Conservation (phyloP, 1,139 yeast genomes). For the Dujonia santamariae region DNA sequence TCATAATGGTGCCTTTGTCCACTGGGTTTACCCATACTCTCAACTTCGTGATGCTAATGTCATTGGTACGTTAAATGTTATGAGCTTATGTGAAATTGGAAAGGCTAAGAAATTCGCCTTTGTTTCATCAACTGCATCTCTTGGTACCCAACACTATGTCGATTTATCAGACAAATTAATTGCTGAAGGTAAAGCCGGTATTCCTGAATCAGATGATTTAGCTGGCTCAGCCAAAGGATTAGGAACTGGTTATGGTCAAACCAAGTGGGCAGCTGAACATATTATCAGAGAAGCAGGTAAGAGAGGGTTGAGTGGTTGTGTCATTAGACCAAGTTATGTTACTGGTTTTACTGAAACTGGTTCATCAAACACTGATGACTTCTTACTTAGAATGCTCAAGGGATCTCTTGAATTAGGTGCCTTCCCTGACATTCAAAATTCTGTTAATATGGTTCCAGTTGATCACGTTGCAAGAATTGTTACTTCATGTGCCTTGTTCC, state of each 20-base stretch:
- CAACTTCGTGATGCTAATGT: slow-evolving; percentile 93
- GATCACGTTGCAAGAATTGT: slow-evolving; percentile 95
- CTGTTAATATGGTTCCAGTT: slow-evolving; percentile 95
- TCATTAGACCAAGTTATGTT: slow-evolving; percentile 94
- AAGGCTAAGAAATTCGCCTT: slow-evolving; percentile 84
- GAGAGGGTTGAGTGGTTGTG: slow-evolving; percentile 81
- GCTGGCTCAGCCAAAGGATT: slow-evolving; percentile 78
- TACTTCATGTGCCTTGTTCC: slow-evolving; percentile 77
- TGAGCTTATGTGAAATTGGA: slow-evolving; percentile 77
- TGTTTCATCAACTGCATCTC: slow-evolving; percentile 91
- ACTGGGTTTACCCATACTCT: slow-evolving; percentile 96
- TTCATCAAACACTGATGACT: slow-evolving; percentile 92
- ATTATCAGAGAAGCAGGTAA: slow-evolving; percentile 84
- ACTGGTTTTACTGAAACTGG: slow-evolving; percentile 86
- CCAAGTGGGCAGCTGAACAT: slow-evolving; percentile 96
- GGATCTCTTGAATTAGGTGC: slow-evolving; percentile 87
- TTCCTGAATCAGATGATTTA: slow-evolving; percentile 79
- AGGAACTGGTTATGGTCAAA: slow-evolving; percentile 93
- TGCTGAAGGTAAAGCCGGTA: slow-evolving; percentile 65
- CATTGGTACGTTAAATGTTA: slow-evolving; percentile 77
- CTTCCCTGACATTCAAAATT: slow-evolving; percentile 81
- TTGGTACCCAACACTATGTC: slow-evolving; percentile 81
- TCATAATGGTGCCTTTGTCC: slow-evolving; percentile 97
- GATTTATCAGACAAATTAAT: slow-evolving; percentile 69
- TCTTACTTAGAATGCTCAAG: slow-evolving; percentile 88